phyloP scores from a whole-genome alignment of 495 filamentous ascomycete genomes.

The Penicillium paxilli region DNA sequence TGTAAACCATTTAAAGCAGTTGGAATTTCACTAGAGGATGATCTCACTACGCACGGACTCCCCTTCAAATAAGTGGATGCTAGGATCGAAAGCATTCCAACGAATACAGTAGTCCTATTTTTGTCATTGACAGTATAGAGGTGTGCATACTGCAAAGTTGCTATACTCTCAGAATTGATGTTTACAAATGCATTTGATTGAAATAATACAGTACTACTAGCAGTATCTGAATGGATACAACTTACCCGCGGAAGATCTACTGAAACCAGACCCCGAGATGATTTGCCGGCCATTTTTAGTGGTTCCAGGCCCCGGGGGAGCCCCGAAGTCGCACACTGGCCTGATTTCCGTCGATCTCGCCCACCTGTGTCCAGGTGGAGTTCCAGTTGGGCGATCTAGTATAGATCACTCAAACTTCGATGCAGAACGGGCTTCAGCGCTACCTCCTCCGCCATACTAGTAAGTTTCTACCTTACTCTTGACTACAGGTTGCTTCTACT shows the following conservation, averaged over 20 bases:
- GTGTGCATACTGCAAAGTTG: no score
- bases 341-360: background rate
- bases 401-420: background rate
- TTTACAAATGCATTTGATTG: no score
- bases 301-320: background rate
- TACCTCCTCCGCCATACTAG: background rate
- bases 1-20: no score
- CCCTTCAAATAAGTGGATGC: no score
- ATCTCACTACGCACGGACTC: no score
- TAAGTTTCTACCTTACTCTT: no score
- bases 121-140: no score
- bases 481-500: no score
- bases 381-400: background rate
- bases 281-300: background rate
- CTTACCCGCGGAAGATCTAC: background rate
- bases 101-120: no score
- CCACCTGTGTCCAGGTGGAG: background rate
- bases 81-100: no score
- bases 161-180: no score
- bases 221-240: background rate
- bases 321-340: conserved; percentile 1
- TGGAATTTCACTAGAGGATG: no score
- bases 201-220: background rate
- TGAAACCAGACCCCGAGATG: background rate
- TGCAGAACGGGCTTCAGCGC: background rate